Percentiles rank a stretch among this genome's conserved stretches.
Evolutionary conservation across 306 rosid genomes (phyloP).

Genomic region (Cotoneaster glaucophyllus): DNA sequence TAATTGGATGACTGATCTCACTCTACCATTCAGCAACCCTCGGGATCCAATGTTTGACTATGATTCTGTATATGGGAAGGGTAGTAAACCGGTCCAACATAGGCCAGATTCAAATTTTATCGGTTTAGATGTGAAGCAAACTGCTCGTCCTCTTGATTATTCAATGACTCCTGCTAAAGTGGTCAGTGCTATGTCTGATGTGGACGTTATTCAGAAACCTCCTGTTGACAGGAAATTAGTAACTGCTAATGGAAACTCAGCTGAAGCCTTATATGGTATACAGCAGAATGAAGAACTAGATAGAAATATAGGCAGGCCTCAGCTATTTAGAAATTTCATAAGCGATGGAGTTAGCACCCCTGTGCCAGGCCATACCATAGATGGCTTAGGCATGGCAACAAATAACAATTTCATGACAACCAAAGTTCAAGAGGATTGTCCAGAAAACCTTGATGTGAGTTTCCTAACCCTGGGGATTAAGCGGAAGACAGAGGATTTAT

Average conservation of each 20-base stretch:
- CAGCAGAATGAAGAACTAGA: constrained; percentile 17
- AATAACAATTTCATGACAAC: background rate
- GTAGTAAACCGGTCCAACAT: background rate
- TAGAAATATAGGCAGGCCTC: constrained; percentile 18
- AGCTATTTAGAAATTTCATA: constrained; percentile 9
- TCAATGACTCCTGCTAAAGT: constrained; percentile 1
- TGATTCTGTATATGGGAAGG: background rate
- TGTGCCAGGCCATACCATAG: constrained; percentile 9
- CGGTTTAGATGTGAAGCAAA: constrained; percentile 10
- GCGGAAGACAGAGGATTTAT: constrained; percentile 4
- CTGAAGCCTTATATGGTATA: constrained; percentile 12
- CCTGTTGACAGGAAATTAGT: constrained; percentile 6
- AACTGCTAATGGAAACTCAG: background rate
- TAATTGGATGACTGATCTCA: constrained; percentile 11
- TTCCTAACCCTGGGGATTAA: constrained; percentile 20
- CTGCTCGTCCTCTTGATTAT: constrained; percentile 11
- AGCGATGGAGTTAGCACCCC: constrained; percentile 5
- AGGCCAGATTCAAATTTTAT: background rate
- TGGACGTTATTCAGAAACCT: constrained; percentile 15
- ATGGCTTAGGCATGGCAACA: background rate
- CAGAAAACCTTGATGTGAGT: constrained; percentile 18
- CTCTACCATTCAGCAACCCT: constrained; percentile 15
- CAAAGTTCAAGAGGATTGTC: constrained; percentile 17
- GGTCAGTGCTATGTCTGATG: constrained; percentile 5
- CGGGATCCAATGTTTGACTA: constrained; percentile 8